These are phyloP conservation scores for Cardamine occulta DNA, from an alignment of 345 rosid genomes.

Conservation along the genomic window DNA sequence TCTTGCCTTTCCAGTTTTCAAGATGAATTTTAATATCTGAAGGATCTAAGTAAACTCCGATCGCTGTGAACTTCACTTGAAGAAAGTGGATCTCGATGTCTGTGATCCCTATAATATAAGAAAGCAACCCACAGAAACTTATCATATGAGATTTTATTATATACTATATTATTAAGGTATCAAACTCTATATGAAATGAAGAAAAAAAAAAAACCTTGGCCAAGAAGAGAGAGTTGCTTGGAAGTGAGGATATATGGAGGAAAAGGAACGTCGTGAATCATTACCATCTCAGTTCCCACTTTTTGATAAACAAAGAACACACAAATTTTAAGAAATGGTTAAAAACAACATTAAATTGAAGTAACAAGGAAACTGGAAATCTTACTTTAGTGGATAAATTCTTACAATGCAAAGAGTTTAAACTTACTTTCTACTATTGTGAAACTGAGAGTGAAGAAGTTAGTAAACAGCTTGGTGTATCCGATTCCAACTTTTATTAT, in stretches of 20 bases:
- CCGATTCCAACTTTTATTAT: neutral
- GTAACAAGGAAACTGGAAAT: neutral
- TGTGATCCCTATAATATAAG: constrained; percentile 62
- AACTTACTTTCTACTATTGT: constrained; percentile 8
- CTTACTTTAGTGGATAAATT: neutral
- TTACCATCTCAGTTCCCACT: constrained; percentile 77
- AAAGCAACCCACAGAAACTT: neutral
- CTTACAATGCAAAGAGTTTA: neutral
- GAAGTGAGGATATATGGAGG: constrained; percentile 60
- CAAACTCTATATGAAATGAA: neutral
- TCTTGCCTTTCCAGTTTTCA: constrained; percentile 76
- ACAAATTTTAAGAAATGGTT: neutral
- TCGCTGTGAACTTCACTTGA: constrained; percentile 92
- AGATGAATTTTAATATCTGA: constrained; percentile 61
- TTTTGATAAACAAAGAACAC: constrained; percentile 24
- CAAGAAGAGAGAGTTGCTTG: constrained; percentile 69
- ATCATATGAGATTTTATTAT: neutral
- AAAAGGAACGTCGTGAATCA: constrained; percentile 76
- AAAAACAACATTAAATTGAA: neutral
- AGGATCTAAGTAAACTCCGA: constrained; percentile 86
- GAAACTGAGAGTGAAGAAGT: neutral
- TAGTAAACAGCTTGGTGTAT: constrained; percentile 8
- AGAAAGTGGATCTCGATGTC: constrained; percentile 93
- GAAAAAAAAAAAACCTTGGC: constrained; percentile 55
- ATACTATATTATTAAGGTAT: neutral